Conservation (phyloP, 176 grass and related monocot species). For the Luzula sylvatica region DNA sequence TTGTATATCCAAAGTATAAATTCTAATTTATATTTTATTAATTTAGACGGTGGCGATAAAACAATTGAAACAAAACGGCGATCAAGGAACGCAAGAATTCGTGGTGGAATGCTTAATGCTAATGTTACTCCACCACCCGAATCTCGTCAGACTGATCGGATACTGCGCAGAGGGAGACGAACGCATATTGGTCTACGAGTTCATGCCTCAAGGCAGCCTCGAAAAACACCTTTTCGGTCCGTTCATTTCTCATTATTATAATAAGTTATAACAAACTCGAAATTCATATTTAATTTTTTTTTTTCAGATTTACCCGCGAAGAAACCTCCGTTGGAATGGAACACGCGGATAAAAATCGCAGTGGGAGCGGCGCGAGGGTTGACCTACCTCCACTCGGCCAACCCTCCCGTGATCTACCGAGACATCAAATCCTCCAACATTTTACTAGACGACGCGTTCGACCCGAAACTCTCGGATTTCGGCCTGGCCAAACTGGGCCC, state of each 20-base stretch:
- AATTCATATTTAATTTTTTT: no score
- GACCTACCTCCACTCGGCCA: constrained; percentile 19
- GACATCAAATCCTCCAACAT: constrained; percentile 30
- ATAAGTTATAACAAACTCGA: background rate
- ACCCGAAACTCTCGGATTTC: constrained; percentile 20
- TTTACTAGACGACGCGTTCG: constrained; percentile 14
- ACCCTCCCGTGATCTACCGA: constrained; percentile 22
- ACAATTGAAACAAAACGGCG: constrained; percentile 27
- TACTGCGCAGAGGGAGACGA: constrained; percentile 32
- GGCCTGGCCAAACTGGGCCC: constrained; percentile 26
- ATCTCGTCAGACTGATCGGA: constrained; percentile 38
- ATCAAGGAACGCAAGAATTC: constrained; percentile 32
- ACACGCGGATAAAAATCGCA: constrained; percentile 21
- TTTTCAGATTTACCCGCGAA: constrained; percentile 11
- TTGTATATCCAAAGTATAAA: background rate
- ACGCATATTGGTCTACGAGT: constrained; percentile 34
- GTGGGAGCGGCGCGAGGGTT: constrained; percentile 22
- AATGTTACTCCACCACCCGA: constrained; percentile 28
- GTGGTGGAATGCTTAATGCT: constrained; percentile 41
- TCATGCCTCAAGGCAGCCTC: constrained; percentile 35
- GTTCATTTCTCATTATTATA: background rate
- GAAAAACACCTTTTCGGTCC: constrained; percentile 34
- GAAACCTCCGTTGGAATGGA: constrained; percentile 13
- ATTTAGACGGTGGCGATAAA: constrained; percentile 38
- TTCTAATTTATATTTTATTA: constrained; percentile 1